Conservation (phyloP, 768 basidiomycete genomes). For the Kwoniella europaea region DNA sequence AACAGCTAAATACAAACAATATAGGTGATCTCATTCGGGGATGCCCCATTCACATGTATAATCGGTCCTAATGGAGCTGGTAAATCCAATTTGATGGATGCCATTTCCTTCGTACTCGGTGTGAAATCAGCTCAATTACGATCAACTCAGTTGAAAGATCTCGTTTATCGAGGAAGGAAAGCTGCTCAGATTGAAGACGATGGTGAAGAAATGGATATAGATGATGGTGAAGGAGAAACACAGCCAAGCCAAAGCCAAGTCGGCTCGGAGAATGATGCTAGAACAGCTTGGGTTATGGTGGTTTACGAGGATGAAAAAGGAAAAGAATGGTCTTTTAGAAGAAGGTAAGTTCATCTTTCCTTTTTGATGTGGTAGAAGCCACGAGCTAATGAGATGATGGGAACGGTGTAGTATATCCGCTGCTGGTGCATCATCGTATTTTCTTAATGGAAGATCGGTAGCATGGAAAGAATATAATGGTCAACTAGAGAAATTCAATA, state of each 20-base stretch:
- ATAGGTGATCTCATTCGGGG: conserved; percentile 62
- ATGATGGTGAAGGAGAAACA: conserved; percentile 55
- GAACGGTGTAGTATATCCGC: conserved; percentile 72
- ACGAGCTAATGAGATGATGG: neutral
- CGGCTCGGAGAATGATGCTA: conserved; percentile 72
- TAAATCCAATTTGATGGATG: conserved; percentile 99
- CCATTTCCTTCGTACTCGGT: conserved; percentile 97
- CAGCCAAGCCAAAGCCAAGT: conserved; percentile 63
- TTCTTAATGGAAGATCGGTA: conserved; percentile 77
- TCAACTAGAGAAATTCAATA: conserved; percentile 84
- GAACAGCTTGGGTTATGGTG: conserved; percentile 94
- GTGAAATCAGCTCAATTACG: conserved; percentile 91
- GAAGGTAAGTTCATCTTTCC: conserved; percentile 71
- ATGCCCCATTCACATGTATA: conserved; percentile 79
- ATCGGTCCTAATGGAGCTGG: conserved; percentile 99
- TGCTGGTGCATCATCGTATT: conserved; percentile 87
- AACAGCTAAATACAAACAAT: conserved; percentile 54
- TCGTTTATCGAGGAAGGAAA: conserved; percentile 87
- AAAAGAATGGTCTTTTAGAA: conserved; percentile 87
- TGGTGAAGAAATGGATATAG: conserved; percentile 41
- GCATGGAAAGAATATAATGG: conserved; percentile 88
- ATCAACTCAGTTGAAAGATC: conserved; percentile 89
- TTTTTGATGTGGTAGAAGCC: no score
- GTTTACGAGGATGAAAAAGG: conserved; percentile 76
- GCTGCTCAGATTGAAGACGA: conserved; percentile 40